These are phyloP conservation scores for Neurospora sp. DNA, from an alignment of 495 filamentous ascomycete species.

Conservation along the genomic window DNA sequence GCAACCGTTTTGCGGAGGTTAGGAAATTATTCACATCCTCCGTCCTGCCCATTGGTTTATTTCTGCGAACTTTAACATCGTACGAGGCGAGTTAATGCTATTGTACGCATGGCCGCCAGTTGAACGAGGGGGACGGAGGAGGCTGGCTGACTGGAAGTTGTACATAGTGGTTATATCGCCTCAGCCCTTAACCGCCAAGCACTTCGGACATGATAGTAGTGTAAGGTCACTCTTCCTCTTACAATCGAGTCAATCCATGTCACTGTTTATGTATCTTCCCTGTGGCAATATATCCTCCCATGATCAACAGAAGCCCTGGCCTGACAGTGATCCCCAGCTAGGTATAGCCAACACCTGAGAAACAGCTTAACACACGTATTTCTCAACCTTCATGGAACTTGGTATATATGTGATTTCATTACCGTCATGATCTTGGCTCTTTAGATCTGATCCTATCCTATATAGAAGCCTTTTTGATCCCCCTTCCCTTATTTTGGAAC, in stretches of 20 bases:
- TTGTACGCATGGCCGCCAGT: too few relatives aligned
- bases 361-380: neutral
- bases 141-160: too few relatives aligned
- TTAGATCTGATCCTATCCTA: neutral
- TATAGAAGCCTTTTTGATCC: neutral
- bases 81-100: too few relatives aligned
- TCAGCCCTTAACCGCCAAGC: too few relatives aligned
- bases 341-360: neutral
- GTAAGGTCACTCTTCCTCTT: neutral
- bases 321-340: neutral
- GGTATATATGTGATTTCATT: neutral
- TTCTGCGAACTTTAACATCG: neutral
- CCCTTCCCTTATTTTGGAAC: neutral
- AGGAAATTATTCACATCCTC: neutral
- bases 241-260: neutral
- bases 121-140: too few relatives aligned
- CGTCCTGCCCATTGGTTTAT: neutral
- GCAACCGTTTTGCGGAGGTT: neutral
- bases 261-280: too few relatives aligned
- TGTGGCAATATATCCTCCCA: neutral
- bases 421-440: neutral
- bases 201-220: too few relatives aligned
- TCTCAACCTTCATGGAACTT: neutral
- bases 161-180: too few relatives aligned
- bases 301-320: neutral